phyloP scores from a whole-genome alignment of 805 yeast species.

The Sugiyamaella smithiae region DNA sequence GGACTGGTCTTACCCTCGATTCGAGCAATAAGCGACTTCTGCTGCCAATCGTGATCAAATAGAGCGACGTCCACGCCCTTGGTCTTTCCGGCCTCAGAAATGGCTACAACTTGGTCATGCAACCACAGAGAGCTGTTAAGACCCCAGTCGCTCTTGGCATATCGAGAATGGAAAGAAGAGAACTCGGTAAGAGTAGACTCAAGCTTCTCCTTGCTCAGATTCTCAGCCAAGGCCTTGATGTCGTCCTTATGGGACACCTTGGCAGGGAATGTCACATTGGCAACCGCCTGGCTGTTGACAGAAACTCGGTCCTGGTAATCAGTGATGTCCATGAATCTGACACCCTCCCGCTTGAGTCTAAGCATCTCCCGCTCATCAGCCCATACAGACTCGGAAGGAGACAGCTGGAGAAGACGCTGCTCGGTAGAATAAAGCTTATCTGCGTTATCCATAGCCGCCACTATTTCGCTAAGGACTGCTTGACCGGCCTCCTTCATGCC shows the following conservation, averaged over 20 bases:
- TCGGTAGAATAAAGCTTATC: background rate
- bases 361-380: constrained; percentile 45
- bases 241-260: constrained; percentile 36
- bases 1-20: constrained; percentile 41
- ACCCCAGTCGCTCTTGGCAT: constrained; percentile 72
- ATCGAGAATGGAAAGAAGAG: constrained; percentile 70
- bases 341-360: constrained; percentile 44
- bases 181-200: constrained; percentile 56
- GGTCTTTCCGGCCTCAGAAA: constrained; percentile 29
- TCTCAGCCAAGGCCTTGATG: constrained; percentile 42
- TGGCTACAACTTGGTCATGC: constrained; percentile 41
- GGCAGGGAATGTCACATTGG: constrained; percentile 53
- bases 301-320: constrained; percentile 24
- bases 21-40: constrained; percentile 68
- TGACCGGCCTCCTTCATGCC: background rate
- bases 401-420: constrained; percentile 20
- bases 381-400: constrained; percentile 15
- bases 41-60: constrained; percentile 72
- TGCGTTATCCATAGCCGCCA: background rate
- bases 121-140: constrained; percentile 71
- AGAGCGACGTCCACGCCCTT: constrained; percentile 45
- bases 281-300: constrained; percentile 21
- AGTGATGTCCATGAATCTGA: constrained; percentile 65
- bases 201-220: constrained; percentile 49
- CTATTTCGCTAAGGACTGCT: background rate